phyloP scores from a whole-genome alignment of 1,284 basidiomycete species.

The Irpex sp. region DNA sequence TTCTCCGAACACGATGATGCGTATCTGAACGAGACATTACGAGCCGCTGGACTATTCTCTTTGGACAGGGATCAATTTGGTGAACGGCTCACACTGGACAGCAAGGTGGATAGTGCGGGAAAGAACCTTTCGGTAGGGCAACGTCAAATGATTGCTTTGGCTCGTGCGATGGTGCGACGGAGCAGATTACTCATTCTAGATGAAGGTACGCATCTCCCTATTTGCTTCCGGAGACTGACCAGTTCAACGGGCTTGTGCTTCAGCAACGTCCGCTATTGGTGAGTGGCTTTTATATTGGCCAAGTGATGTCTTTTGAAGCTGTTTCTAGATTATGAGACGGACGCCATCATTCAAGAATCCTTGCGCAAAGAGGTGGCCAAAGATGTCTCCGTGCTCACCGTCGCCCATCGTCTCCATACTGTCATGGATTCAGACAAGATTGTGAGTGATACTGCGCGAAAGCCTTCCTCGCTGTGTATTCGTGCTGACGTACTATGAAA shows the following conservation, averaged over 20 bases:
- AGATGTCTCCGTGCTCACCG: conserved; percentile 30
- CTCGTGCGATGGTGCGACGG: conserved; percentile 27
- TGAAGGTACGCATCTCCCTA: conserved; percentile 19
- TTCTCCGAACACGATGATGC: conserved; percentile 50
- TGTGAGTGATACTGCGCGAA: conserved; percentile 14
- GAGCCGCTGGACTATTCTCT: conserved; percentile 25
- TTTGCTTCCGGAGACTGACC: not conserved
- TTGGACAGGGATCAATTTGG: conserved; percentile 22
- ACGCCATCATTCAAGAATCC: conserved; percentile 29
- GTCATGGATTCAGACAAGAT: conserved; percentile 34
- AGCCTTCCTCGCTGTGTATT: not conserved
- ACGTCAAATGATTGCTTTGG: conserved; percentile 44
- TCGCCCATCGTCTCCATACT: conserved; percentile 34
- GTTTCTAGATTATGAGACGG: conserved; percentile 27
- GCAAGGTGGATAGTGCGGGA: conserved; percentile 28
- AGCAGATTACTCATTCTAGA: conserved; percentile 31
- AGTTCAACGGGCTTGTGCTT: conserved; percentile 12
- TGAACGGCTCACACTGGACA: conserved; percentile 29
- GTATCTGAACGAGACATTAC: conserved; percentile 25
- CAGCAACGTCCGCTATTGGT: conserved; percentile 52
- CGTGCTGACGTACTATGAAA: not conserved
- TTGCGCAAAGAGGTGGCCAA: conserved; percentile 25
- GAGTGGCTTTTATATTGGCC: conserved; percentile 7
- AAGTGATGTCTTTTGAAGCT: conserved; percentile 14
- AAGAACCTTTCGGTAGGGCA: conserved; percentile 44